Conservation (phyloP, 2,329 filamentous ascomycete species). For the Huntiella omanensis region DNA sequence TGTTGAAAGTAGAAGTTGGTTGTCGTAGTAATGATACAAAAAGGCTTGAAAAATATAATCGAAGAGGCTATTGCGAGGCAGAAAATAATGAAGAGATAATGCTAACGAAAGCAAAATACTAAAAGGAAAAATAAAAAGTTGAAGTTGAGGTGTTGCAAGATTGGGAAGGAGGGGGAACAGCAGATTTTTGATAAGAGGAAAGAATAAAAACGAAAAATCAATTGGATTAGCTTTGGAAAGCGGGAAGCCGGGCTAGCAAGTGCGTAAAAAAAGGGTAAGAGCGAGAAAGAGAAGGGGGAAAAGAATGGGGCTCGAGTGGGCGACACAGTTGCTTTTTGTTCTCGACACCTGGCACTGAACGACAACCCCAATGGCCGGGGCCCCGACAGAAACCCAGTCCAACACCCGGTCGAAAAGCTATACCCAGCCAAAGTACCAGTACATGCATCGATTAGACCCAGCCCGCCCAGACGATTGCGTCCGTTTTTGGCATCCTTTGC, state of each 20-base stretch:
- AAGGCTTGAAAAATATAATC: no score
- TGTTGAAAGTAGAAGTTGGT: no score
- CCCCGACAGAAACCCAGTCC: no score
- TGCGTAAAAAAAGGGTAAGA: slow-evolving; percentile 2
- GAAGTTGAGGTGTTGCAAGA: neutral
- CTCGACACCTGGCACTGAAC: neutral
- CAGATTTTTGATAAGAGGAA: neutral
- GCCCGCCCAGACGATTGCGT: no score
- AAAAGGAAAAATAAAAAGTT: slow-evolving; percentile 1
- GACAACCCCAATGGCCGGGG: no score
- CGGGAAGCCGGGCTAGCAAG: neutral
- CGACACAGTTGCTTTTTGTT: slow-evolving; percentile 4
- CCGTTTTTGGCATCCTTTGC: no score
- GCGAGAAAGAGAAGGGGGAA: neutral
- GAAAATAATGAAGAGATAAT: no score
- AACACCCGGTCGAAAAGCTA: no score
- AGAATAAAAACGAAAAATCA: slow-evolving; percentile 4
- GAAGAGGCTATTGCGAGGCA: no score
- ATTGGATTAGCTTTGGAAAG: neutral
- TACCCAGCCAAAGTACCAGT: no score
- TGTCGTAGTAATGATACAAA: no score
- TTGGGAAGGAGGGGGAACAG: neutral
- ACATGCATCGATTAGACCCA: no score
- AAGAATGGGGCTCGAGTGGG: neutral
- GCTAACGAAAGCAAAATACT: neutral